Percentiles rank a stretch among this genome's conserved stretches.
phyloP scores from a whole-genome alignment of 306 rosid species.

The Hippophae tibetana region DNA sequence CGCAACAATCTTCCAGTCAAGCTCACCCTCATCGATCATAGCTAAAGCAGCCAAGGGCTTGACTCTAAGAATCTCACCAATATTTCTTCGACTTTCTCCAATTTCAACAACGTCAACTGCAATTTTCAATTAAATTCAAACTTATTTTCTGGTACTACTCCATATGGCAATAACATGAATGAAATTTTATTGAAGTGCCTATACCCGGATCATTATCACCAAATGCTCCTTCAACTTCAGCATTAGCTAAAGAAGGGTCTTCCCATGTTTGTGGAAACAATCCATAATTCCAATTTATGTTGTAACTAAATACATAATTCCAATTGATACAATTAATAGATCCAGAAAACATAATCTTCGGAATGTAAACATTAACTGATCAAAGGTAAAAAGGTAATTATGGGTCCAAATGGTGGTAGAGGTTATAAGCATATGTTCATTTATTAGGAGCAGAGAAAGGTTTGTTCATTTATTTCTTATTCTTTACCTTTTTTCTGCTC shows the following conservation, averaged over 20 bases:
- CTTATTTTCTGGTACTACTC: background rate
- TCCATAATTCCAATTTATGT: constrained; percentile 90
- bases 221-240: constrained; percentile 85
- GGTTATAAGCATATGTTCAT: too few relatives aligned
- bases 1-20: constrained; percentile 98
- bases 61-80: constrained; percentile 72
- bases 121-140: constrained; percentile 13
- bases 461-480: too few relatives aligned
- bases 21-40: constrained; percentile 99
- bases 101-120: constrained; percentile 92
- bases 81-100: constrained; percentile 57
- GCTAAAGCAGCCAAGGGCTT: constrained; percentile 96
- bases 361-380: background rate
- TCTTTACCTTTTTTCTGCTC: too few relatives aligned
- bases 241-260: constrained; percentile 76
- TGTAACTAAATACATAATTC: constrained; percentile 43
- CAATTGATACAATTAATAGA: constrained; percentile 6
- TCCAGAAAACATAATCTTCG: background rate
- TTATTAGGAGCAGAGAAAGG: too few relatives aligned
- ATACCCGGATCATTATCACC: constrained; percentile 94
- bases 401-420: too few relatives aligned
- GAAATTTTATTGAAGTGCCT: background rate
- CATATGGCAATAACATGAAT: constrained; percentile 1
- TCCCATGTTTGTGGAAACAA: constrained; percentile 98
- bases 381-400: too few relatives aligned